Percentiles rank a stretch among this genome's conserved stretches.
Evolutionary conservation across 2,329 filamentous ascomycete genomes (phyloP).

Genomic region (Fusarium luffae): DNA sequence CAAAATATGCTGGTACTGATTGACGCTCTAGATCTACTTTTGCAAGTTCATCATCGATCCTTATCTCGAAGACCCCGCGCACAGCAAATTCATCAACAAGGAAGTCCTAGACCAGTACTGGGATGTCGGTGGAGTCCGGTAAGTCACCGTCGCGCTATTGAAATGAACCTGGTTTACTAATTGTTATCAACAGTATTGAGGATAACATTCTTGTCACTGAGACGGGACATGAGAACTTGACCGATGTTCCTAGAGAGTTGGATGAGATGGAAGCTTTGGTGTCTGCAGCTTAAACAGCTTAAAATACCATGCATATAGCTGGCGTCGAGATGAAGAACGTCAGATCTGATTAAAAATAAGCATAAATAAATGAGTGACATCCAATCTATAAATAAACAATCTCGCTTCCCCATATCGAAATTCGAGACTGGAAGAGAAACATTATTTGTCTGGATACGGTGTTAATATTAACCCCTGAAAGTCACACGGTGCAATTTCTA

Average conservation of each 20-base stretch:
- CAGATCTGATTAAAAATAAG: background rate
- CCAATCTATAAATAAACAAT: slow-evolving; percentile 17
- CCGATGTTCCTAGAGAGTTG: slow-evolving; percentile 75
- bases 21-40: slow-evolving; percentile 77
- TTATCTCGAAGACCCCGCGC: slow-evolving; percentile 76
- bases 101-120: slow-evolving; percentile 81
- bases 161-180: slow-evolving; percentile 34
- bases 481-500: slow-evolving; percentile 40
- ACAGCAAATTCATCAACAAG: slow-evolving; percentile 80
- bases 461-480: slow-evolving; percentile 18
- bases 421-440: background rate
- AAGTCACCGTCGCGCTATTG: slow-evolving; percentile 46
- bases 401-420: background rate
- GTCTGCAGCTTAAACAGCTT: slow-evolving; percentile 27
- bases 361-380: background rate
- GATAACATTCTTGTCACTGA: slow-evolving; percentile 80
- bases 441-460: slow-evolving; percentile 26
- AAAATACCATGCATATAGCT: no score
- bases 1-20: background rate
- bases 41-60: slow-evolving; percentile 89
- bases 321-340: background rate
- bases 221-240: slow-evolving; percentile 77
- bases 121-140: slow-evolving; percentile 80
- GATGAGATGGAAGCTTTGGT: slow-evolving; percentile 65
- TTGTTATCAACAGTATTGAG: slow-evolving; percentile 60